Conservation (phyloP, 805 yeast species). For the Nakazawaea populi region DNA sequence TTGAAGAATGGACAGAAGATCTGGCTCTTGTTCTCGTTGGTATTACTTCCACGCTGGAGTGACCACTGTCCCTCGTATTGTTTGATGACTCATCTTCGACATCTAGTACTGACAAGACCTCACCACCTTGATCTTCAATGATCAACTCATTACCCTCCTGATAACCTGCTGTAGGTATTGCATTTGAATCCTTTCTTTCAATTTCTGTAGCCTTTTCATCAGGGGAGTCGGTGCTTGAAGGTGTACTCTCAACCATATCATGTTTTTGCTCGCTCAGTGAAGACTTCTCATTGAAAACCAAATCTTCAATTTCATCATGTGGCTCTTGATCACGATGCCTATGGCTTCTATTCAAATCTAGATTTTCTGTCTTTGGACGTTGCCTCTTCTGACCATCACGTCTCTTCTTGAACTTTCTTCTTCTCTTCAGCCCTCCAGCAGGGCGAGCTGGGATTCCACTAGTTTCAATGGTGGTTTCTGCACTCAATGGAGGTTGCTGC, state of each 20-base stretch:
- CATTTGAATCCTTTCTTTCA: slow-evolving; percentile 2
- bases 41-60: not conserved
- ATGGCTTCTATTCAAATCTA: slow-evolving; percentile 25
- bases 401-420: slow-evolving; percentile 29
- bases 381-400: slow-evolving; percentile 20
- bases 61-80: not conserved
- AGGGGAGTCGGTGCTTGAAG: slow-evolving; percentile 3
- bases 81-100: slow-evolving; percentile 3
- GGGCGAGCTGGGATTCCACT: slow-evolving; percentile 63
- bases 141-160: slow-evolving; percentile 67
- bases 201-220: not conserved
- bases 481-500: slow-evolving; percentile 20
- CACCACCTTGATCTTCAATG: slow-evolving; percentile 83
- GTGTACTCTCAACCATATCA: not conserved
- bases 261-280: not conserved
- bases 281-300: not conserved
- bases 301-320: slow-evolving; percentile 11
- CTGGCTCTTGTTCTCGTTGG: not conserved
- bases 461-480: slow-evolving; percentile 45
- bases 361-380: slow-evolving; percentile 26
- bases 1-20: not conserved
- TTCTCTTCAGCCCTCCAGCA: slow-evolving; percentile 67
- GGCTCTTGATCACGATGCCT: slow-evolving; percentile 10
- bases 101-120: slow-evolving; percentile 55
- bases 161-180: slow-evolving; percentile 39